Conservation (phyloP, 2,329 filamentous ascomycete genomes). For the Eutypa lata region DNA sequence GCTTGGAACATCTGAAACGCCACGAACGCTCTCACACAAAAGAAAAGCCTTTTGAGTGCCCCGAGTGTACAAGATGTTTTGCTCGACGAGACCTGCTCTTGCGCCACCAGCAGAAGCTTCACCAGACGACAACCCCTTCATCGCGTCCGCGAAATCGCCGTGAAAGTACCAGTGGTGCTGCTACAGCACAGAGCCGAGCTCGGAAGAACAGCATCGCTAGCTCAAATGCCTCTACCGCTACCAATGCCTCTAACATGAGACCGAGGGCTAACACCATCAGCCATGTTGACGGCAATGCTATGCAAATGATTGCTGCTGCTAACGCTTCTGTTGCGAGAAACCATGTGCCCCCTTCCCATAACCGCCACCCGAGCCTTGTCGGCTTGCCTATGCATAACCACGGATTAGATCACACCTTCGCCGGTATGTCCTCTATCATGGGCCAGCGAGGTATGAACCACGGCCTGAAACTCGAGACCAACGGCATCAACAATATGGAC, state of each 20-base stretch:
- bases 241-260: conserved; percentile 63
- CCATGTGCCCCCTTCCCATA: conserved; percentile 53
- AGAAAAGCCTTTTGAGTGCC: conserved; percentile 97
- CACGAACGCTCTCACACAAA: conserved; percentile 73
- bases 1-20: conserved; percentile 92
- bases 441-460: conserved; percentile 64
- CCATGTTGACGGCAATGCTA: conserved; percentile 75
- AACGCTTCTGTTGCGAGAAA: conserved; percentile 50
- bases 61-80: conserved; percentile 91
- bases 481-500: conserved; percentile 63
- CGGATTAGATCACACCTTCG: conserved; percentile 59
- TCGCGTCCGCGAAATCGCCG: conserved; percentile 82
- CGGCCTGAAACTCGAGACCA: conserved; percentile 80
- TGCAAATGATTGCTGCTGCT: conserved; percentile 67
- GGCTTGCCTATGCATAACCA: conserved; percentile 57
- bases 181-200: conserved; percentile 66
- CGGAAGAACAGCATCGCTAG: conserved; percentile 89
- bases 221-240: conserved; percentile 41
- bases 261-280: conserved; percentile 95
- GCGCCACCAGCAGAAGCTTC: conserved; percentile 96
- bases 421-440: conserved; percentile 68
- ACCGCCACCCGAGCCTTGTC: conserved; percentile 71
- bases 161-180: conserved; percentile 78
- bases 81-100: conserved; percentile 87
- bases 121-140: conserved; percentile 86